Conservation (phyloP, 805 yeast species). For the Debaryomyces maramus region DNA sequence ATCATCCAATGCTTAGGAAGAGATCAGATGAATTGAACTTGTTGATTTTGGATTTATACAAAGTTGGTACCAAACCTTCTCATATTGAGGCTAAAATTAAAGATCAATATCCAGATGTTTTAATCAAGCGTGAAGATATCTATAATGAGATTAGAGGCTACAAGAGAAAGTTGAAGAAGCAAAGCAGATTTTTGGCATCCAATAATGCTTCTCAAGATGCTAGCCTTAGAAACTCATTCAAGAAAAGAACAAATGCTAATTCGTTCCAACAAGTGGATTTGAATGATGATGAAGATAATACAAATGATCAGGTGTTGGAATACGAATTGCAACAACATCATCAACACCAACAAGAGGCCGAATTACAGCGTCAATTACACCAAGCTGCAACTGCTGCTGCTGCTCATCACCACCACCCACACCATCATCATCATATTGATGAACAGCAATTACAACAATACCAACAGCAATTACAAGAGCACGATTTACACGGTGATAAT, state of each 20-base stretch:
- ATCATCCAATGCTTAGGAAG: conserved; percentile 58
- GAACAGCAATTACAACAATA: conserved; percentile 27
- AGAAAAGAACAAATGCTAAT: conserved; percentile 26
- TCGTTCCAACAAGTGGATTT: conserved; percentile 25
- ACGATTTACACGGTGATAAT: conserved; percentile 18
- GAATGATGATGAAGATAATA: conserved; percentile 17
- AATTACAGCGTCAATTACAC: conserved; percentile 24
- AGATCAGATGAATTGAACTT: conserved; percentile 52
- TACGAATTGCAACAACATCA: conserved; percentile 19
- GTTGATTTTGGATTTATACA: conserved; percentile 51
- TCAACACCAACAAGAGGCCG: conserved; percentile 23
- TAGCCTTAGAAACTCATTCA: conserved; percentile 15
- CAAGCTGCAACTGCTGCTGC: conserved; percentile 27
- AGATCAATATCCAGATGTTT: conserved; percentile 52
- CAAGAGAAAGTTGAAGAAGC: conserved; percentile 50
- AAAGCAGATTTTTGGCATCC: conserved; percentile 24
- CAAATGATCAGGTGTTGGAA: conserved; percentile 16
- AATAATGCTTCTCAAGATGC: conserved; percentile 14
- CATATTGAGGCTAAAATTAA: conserved; percentile 52
- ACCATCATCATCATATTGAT: conserved; percentile 25
- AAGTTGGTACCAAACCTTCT: conserved; percentile 56
- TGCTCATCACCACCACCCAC: conserved; percentile 23
- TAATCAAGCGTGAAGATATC: conserved; percentile 57
- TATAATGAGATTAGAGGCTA: conserved; percentile 58
- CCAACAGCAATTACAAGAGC: conserved; percentile 28